Base-by-base conservation (phyloP, 73 alveolate genomes). In the Halteria grandinella region DNA sequence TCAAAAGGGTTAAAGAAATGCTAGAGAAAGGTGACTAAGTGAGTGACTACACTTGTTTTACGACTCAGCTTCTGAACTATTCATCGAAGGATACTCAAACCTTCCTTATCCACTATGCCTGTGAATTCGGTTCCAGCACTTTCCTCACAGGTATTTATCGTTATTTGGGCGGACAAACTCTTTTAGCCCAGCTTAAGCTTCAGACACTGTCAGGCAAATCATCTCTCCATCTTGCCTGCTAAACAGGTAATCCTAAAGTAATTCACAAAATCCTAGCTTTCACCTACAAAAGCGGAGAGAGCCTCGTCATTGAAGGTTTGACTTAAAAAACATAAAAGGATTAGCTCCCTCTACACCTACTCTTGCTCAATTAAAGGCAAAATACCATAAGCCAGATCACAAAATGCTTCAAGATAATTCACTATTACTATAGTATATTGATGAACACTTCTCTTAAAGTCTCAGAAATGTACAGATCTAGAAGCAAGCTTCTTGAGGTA, bases 171-270 rank as follows among this genome's bases (percentile, higher is more conserved):
- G 55, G 43, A 21, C 37, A 44, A 3, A 21, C 43, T 7, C 28
- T 60, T 8, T 60, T 60, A 24, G 55, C 37, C 5, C 39, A 24
- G 24, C 29, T 33, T 6, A 60, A 36, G 27, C 4, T 14, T 36
- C 24, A 10, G 20, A 60, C 60, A 12, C 37, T 40, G 29, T 37
- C 77, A 6, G 77, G 77, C 10, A 33, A 39, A 37, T 11, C 77
- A 15, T 44, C 77, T 15, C 4, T 60, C n/a, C 77, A 60, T 39
- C 43, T 60, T 60, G 77, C 77, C n/a, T 8, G 44, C 59, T 60
- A 60, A 59, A 40, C 77, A n/a, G 15, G 32, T 3, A 3, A 60
- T 3, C 14, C 24, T 12, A 60, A 23, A 18, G 23, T 60, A 32
- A 39, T 8, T 12, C 12, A 40, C 3, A 60, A 40, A 10, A 7